Percentiles rank a stretch among this genome's conserved stretches.
phyloP scores from a whole-genome alignment of 257 asterid species.

The Solanum ahanhuiri region DNA sequence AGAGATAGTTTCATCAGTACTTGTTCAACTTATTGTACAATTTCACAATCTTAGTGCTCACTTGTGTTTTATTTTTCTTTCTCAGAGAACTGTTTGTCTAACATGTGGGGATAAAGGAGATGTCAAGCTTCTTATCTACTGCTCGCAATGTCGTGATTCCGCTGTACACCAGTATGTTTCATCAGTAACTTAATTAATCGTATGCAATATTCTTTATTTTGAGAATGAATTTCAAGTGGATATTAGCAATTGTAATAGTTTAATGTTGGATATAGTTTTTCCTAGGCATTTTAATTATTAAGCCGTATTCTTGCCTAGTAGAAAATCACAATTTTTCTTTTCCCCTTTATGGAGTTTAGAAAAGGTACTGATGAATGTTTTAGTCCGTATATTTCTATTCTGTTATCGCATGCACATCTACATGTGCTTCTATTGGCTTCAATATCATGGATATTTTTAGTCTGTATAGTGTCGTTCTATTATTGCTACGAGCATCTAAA shows the following conservation, averaged over 20 bases:
- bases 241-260: background rate
- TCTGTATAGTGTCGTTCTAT: background rate
- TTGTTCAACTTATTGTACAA: background rate
- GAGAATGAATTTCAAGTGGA: background rate
- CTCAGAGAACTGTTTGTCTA: background rate
- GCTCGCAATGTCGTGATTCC: background rate
- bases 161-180: background rate
- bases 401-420: background rate
- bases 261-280: background rate
- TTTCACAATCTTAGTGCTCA: background rate
- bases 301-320: background rate
- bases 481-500: background rate
- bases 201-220: background rate
- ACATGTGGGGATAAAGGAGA: constrained; percentile 4
- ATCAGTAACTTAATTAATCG: background rate
- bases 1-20: background rate
- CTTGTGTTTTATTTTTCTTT: background rate
- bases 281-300: background rate
- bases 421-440: background rate
- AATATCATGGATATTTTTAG: background rate
- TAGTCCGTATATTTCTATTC: background rate
- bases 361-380: background rate
- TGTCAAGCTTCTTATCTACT: background rate
- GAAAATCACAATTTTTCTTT: background rate
- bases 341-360: background rate